phyloP scores from a whole-genome alignment of 2,329 filamentous ascomycete species.

The Fusarium pseudonygamai region DNA sequence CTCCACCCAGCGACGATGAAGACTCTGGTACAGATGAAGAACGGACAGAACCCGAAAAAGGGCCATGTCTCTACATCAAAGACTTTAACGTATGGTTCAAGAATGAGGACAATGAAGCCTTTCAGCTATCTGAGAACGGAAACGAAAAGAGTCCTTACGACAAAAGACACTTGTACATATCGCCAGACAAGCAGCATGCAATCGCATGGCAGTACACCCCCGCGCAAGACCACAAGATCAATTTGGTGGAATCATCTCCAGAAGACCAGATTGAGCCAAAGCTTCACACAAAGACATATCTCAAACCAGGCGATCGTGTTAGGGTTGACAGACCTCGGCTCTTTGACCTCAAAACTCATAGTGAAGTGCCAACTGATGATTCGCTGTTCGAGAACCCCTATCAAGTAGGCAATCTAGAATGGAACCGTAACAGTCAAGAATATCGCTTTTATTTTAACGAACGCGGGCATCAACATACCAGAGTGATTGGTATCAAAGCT shows the following conservation, averaged over 20 bases:
- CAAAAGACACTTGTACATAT: slow-evolving; percentile 22
- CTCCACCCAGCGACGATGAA: neutral
- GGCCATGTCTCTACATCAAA: neutral
- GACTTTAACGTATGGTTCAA: slow-evolving; percentile 23
- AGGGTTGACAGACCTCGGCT: slow-evolving; percentile 39
- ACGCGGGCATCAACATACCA: slow-evolving; percentile 40
- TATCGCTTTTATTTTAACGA: slow-evolving; percentile 45
- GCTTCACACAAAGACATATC: slow-evolving; percentile 31
- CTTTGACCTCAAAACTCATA: slow-evolving; percentile 31
- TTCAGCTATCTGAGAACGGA: slow-evolving; percentile 33
- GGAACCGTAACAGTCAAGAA: slow-evolving; percentile 36
- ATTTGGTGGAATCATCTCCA: slow-evolving; percentile 41
- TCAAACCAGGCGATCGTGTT: slow-evolving; percentile 42
- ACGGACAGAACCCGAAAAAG: neutral
- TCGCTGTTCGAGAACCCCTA: slow-evolving; percentile 40
- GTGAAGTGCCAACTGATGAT: slow-evolving; percentile 36
- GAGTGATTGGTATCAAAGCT: slow-evolving; percentile 28
- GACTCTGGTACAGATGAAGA: neutral
- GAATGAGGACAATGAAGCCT: neutral
- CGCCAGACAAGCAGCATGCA: slow-evolving; percentile 20
- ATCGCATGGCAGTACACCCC: slow-evolving; percentile 41
- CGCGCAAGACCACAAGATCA: slow-evolving; percentile 23
- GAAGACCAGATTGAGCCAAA: slow-evolving; percentile 43
- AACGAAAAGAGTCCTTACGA: slow-evolving; percentile 31
- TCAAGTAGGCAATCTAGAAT: slow-evolving; percentile 32